A percentile compares a stretch with the other conserved stretches of the same genome.
Evolutionary conservation across 352 stramenopile species (phyloP).

Genomic region (Pythium dissimile): DNA sequence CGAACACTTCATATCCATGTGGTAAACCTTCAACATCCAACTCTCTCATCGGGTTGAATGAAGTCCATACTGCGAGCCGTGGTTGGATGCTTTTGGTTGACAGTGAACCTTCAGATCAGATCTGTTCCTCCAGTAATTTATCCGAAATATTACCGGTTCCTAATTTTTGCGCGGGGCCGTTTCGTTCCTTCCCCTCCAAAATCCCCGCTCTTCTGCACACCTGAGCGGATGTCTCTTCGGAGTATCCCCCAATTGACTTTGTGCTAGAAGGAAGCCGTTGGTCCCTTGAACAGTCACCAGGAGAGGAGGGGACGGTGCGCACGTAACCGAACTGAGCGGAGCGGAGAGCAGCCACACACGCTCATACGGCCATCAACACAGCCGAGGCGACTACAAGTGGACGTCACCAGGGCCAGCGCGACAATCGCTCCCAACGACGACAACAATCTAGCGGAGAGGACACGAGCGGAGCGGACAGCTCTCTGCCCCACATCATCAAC

Average conservation of each 20-base stretch:
- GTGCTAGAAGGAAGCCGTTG: conserved; percentile 5
- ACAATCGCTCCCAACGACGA: background rate
- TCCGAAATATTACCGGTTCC: conserved; percentile 9
- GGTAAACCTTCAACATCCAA: background rate
- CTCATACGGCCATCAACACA: too few relatives aligned
- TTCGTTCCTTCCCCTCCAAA: conserved; percentile 2
- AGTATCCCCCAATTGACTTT: conserved; percentile 5
- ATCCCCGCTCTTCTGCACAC: background rate
- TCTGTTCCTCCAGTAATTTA: conserved; percentile 3
- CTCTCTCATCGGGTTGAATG: background rate
- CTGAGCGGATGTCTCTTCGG: conserved; percentile 9
- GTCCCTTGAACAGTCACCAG: background rate
- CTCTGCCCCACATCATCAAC: background rate
- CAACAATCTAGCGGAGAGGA: background rate
- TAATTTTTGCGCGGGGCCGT: conserved; percentile 1
- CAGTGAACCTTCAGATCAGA: conserved; percentile 1
- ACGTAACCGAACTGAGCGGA: conserved; percentile 2
- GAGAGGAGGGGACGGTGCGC: background rate
- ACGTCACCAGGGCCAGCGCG: too few relatives aligned
- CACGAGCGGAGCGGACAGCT: background rate
- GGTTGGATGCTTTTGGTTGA: too few relatives aligned
- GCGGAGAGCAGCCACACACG: background rate
- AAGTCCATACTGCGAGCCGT: too few relatives aligned
- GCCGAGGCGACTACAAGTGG: background rate
- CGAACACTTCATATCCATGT: background rate